Base-by-base conservation (phyloP, 106 monocot species). In the Acorus calamus region DNA sequence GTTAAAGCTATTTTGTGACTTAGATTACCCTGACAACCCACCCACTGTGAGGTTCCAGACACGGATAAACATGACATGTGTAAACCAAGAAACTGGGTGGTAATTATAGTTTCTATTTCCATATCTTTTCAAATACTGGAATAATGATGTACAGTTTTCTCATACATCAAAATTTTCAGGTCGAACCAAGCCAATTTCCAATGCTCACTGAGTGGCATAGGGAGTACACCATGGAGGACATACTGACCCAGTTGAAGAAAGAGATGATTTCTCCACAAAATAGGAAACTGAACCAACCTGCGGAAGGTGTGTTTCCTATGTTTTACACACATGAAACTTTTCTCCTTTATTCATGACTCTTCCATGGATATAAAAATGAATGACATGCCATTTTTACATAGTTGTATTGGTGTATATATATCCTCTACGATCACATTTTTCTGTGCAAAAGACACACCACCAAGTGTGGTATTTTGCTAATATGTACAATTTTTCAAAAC, bases 171-270 rank as follows among this genome's bases (percentile, higher is more conserved):
- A 1, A 2, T 4, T 51, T 44, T 12, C 65, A 89, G 89, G 89
- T 89, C 46, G 85, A 85, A 42, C 82, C 89, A 48, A 69, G 66
- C 54, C 47, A 77, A 28, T 80, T 82, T 70, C 82, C 85, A 3
- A 89, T 82, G 85, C 82, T 89, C 53, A 68, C 58, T 6, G 78
- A 76, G 48, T 89, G 89, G 89, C 76, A 70, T 46, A 82, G 85
- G 59, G 85, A 89, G 50, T 69, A 85, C 71, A 89, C 85, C 9
- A 85, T 89, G 85, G 84, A 89, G 60, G 85, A 89, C 66, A 72
- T 89, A 48, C 65, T 89, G 11, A 75, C 66, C 3, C 52, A 46
- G 42, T 72, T 89, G 61, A 89, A 85, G 79, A 89, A 85, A 52
- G 89, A 89, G 50, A 89, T 89, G 89, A 56, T 74, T 8, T 66